Base-by-base conservation (phyloP, 2,329 filamentous ascomycete species). In the Colletotrichum sp. region DNA sequence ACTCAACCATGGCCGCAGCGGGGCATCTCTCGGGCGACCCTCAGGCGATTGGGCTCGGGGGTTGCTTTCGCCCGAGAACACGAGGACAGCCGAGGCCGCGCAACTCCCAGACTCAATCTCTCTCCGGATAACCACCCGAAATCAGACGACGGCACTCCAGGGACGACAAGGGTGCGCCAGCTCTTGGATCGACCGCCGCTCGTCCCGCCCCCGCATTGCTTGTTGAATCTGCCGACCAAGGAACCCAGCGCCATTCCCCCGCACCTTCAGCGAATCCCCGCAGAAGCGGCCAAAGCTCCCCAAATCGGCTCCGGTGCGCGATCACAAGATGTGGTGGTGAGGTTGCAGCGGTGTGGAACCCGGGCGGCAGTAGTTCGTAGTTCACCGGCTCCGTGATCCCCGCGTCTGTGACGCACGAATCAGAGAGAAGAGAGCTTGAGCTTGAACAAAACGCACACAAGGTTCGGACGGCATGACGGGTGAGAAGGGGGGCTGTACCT, bases 311-410 rank as follows among this genome's bases (percentile, higher is more conserved):
- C 13, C 25, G 61, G 61, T 43, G 71, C 39, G 58, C 43, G n/a
- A 74, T 76, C 74, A 76, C 70, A 52, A 65, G 74, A 73, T 60
- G 64, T 10, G 15, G 36, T 34, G 55, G 43, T 27, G 18, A 60
- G 12, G 74, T 76, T 60, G 58, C 74, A 74, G 36, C 30, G 34
- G 27, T 25, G 64, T 64, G 64, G 70, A 69, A 52, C n/a, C n/a
- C 10, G 43, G 34, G 22, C 28, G 18, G 28, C 10, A 25, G 25
- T 36, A 48, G 18, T 52, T 22, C 16, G 43, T 22, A 8, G 43
- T 52, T 52, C n/a, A 52, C 27, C 74, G 74, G 74, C 74, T 76
- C 74, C 74, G 74, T 18, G 74, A 76, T 74, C 74, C 74, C 74
- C 74, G 74, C 32, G 36, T 22, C 18, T 1, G 30, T 32, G 61